phyloP scores from a whole-genome alignment of 2,329 filamentous ascomycete species.

The Taxawa tesnikishii region DNA sequence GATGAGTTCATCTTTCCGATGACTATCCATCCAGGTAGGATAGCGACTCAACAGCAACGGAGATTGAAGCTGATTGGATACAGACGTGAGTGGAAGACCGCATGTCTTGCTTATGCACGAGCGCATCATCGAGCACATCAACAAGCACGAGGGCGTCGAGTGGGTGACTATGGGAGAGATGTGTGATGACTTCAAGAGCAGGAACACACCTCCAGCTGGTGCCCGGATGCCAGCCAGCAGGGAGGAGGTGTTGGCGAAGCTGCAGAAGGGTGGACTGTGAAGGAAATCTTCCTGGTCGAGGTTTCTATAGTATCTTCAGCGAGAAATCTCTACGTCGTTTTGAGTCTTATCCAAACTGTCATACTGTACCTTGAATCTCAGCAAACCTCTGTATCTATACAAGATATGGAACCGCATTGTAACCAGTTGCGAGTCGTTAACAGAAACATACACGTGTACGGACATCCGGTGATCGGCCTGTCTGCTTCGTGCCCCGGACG shows the following conservation, averaged over 20 bases:
- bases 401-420: too few relatives aligned
- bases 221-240: constrained; percentile 45
- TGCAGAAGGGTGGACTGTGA: constrained; percentile 4
- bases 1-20: constrained; percentile 67
- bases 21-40: constrained; percentile 51
- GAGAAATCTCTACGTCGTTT: too few relatives aligned
- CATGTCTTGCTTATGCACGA: constrained; percentile 64
- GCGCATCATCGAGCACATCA: constrained; percentile 45
- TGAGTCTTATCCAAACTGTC: too few relatives aligned
- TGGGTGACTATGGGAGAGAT: constrained; percentile 58
- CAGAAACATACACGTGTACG: too few relatives aligned
- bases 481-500: too few relatives aligned
- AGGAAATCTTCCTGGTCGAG: too few relatives aligned
- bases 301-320: too few relatives aligned
- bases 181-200: constrained; percentile 57
- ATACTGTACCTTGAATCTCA: too few relatives aligned
- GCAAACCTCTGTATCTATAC: too few relatives aligned
- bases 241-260: constrained; percentile 36
- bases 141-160: constrained; percentile 46
- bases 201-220: constrained; percentile 41
- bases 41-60: constrained; percentile 13
- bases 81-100: constrained; percentile 48
- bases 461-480: too few relatives aligned
- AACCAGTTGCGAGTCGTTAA: too few relatives aligned
- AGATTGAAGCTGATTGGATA: background rate